Evolutionary conservation across 2,329 filamentous ascomycete species (phyloP).

Genomic region (Cucurbitaria berberidis): DNA sequence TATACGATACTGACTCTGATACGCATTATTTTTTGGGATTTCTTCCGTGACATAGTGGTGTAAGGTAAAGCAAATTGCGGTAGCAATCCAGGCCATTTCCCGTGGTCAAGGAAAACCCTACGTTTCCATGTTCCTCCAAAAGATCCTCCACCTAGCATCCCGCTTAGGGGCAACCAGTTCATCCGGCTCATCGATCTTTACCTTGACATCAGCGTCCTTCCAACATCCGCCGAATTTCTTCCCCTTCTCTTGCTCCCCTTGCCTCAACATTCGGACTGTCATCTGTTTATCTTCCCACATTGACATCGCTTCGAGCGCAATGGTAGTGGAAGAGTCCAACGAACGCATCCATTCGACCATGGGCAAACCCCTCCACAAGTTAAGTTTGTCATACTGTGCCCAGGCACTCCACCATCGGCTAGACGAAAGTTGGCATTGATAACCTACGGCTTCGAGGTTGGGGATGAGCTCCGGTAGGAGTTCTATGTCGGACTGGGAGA

Average conservation of each 20-base stretch:
- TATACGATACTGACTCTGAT: too few species aligned
- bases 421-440: constrained; percentile 15
- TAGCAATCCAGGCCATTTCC: too few species aligned
- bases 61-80: too few species aligned
- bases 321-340: neutral
- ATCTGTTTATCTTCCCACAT: constrained; percentile 5
- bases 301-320: constrained; percentile 7
- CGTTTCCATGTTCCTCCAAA: constrained; percentile 1
- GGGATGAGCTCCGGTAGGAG: constrained; percentile 2
- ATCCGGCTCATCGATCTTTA: constrained; percentile 4
- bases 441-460: constrained; percentile 13
- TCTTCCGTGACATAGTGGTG: too few species aligned
- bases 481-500: neutral
- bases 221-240: neutral
- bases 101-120: too few species aligned
- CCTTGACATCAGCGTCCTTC: constrained; percentile 6
- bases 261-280: neutral
- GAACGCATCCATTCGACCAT: neutral
- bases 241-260: neutral
- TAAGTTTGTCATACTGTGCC: too few species aligned
- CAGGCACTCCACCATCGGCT: too few species aligned
- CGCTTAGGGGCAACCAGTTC: neutral
- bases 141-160: constrained; percentile 11
- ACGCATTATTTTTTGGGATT: too few species aligned
- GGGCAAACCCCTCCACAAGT: neutral